Base-by-base conservation (phyloP, 2,329 filamentous ascomycete species). In the Clarireedia homoeocarpa region DNA sequence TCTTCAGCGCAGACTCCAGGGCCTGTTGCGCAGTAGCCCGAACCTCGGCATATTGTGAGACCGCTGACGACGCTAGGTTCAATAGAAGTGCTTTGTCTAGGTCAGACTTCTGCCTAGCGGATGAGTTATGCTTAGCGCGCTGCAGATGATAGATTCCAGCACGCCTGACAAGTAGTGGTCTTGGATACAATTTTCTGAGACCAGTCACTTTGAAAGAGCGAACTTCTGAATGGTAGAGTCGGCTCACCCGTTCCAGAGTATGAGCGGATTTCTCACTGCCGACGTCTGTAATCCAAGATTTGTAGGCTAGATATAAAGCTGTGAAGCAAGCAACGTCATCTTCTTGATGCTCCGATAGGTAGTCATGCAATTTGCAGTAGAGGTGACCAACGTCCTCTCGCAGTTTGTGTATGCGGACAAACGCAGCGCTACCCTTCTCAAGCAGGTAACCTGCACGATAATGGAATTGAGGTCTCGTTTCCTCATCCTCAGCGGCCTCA, bases 291-390 rank as follows among this genome's bases (percentile, higher is more conserved):
- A 99, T 97, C 91, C 91, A 99, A 7, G 89, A 94, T 45, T 90
- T 81, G 70, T 96, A 99, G 1, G 92, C 89, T 23, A 88, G 88
- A 71, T 96, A 99, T 2, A 99, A 74, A 0, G 91, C 84, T 24
- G 91, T 96, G 73, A 99, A 99, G 72, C 91, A 96, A 15, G 88
- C 84, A 0, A 99, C 94, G 69, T 99, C 94, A 67, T 99, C 94
- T 69, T 97, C 89, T 68, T 96, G 91, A 59, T 92, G 85, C 59
- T 83, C 75, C 17, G 83, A 85, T 57, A 99, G 75, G 74, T 96
- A 99, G 1, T 78, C 73, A 71, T 99, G 95, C 0, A 95, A 90
- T 54, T 82, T 81, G 61, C 94, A 92, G 24, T 99, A 75, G 1
- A 92, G 80, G 64, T 84, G 79, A 5, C 95, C 94, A 36, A 95